Evolutionary conservation across 176 grass and related monocot genomes (phyloP).

Genomic region (Rhynchospora tenuis): DNA sequence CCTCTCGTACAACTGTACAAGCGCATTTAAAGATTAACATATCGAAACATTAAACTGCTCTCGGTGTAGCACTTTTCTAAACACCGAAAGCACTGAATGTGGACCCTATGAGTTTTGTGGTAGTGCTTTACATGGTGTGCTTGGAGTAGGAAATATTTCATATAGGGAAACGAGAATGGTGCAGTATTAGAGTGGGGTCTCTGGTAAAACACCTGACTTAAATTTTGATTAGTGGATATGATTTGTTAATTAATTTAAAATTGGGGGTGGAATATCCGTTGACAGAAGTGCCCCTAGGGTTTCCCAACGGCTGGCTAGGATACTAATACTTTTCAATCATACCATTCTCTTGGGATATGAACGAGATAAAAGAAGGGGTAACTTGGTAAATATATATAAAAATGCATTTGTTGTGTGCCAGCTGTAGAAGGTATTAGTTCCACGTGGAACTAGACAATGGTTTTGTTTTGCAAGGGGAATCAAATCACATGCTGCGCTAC

Average conservation of each 20-base stretch:
- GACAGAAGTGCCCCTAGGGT: slow-evolving; percentile 33
- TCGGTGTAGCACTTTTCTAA: slow-evolving; percentile 10
- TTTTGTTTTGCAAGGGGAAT: background rate
- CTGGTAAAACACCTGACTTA: slow-evolving; percentile 2
- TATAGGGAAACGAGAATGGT: slow-evolving; percentile 26
- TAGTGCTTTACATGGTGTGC: slow-evolving; percentile 1
- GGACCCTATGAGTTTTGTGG: background rate
- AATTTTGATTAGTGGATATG: slow-evolving; percentile 7
- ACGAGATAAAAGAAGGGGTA: background rate
- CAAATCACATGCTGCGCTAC: no score
- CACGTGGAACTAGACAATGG: background rate
- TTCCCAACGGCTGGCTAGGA: slow-evolving; percentile 22
- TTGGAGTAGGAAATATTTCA: background rate
- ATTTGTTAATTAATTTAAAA: background rate
- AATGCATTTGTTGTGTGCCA: background rate
- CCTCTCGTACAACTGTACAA: slow-evolving; percentile 1
- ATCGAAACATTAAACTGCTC: background rate
- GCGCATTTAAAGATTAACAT: background rate
- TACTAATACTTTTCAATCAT: background rate
- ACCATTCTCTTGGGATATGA: background rate
- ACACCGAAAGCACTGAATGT: background rate
- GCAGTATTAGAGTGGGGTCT: slow-evolving; percentile 18
- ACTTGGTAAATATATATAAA: background rate
- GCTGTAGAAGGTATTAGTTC: background rate
- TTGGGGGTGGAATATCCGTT: background rate